Base-by-base conservation (phyloP, 1,139 yeast genomes). In the Candida mesenterica region DNA sequence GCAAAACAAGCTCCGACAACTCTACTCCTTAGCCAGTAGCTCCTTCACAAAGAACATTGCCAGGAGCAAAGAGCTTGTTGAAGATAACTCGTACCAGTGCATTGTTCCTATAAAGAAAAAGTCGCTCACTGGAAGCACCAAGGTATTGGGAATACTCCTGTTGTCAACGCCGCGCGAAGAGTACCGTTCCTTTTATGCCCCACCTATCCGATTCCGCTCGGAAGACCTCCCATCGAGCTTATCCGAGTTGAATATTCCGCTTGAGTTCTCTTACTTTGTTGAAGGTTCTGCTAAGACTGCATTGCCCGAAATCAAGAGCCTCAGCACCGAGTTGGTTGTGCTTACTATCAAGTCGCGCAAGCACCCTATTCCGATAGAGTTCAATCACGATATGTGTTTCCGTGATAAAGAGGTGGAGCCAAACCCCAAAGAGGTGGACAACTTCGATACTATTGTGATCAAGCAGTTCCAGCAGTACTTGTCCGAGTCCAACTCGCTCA, bases 331-430 rank as follows among this genome's bases (percentile, higher is more conserved):
- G 33, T 51, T 69, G 30, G 59, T 57, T 8, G 68, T 57, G 1
- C 43, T 61, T 10, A 62, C 72, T 1, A 43, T 68, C 10, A 48
- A 59, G 28, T 61, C 73, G 2, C 52, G 54, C 8, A 55, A 56
- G 31, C 42, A 49, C 19, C 55, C 58, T 9, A 59, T 69, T 14
- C 75, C 75, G 1, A 42, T 69, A 13, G 75, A 69, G 40, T 53
- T 70, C 34, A 64, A 62, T 42, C 73, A 67, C 42, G 67, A 62
- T 29, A 55, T 67, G 52, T 51, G 69, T 10, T 65, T 59, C 41
- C 34, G 47, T 7, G 54, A 50, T 28, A 52, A 53, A 29, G 52
- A 46, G 17, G 53, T 59, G 5, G 59, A 55, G 8, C 38, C 39
- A 15, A 58, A 52, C 24, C 39, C 46, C 27, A 48, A 52, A 5